phyloP scores from a whole-genome alignment of 352 stramenopile genomes.

The Pythium phragmiticola region DNA sequence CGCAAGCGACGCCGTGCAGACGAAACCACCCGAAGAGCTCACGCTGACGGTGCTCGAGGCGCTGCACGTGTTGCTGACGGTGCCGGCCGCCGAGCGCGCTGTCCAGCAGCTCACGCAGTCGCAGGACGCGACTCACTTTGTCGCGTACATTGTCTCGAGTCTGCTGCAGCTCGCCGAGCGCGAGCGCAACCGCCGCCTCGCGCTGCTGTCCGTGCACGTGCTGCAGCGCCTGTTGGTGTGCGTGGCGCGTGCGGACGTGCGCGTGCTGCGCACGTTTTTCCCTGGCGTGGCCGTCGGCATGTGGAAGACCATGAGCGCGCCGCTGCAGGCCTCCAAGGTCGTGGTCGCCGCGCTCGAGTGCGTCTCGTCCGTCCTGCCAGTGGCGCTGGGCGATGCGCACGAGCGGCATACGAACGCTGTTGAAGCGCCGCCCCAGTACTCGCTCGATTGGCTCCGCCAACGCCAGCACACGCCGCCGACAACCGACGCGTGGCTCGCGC shows the following conservation, averaged over 20 bases:
- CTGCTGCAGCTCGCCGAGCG: conserved; percentile 59
- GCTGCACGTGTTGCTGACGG: conserved; percentile 8
- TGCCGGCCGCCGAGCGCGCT: conserved; percentile 11
- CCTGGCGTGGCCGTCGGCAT: conserved; percentile 62
- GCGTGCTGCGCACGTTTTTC: conserved; percentile 61
- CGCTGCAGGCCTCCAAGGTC: conserved; percentile 65
- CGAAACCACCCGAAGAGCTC: conserved; percentile 56
- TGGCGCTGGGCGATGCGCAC: conserved; percentile 34
- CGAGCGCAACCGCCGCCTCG: conserved; percentile 16
- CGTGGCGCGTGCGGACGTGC: not conserved
- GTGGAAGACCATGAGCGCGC: conserved; percentile 64
- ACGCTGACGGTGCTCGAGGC: conserved; percentile 44
- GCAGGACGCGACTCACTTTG: conserved; percentile 55
- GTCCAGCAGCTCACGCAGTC: conserved; percentile 13
- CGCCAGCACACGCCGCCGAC: not conserved
- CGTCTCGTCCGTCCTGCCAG: conserved; percentile 33
- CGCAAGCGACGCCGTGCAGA: conserved; percentile 1
- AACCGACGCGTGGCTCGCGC: conserved; percentile 49
- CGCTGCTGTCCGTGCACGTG: conserved; percentile 8
- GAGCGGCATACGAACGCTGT: not conserved
- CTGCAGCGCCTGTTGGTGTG: not conserved
- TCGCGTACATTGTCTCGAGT: conserved; percentile 64
- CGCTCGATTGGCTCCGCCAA: conserved; percentile 28
- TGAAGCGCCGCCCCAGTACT: conserved; percentile 1
- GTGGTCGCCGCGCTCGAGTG: conserved; percentile 59